Percentiles rank a stretch among this genome's conserved stretches.
These are phyloP conservation scores for Tetraselmis striata DNA, from an alignment of 139 green algal species.

Conservation along the genomic window DNA sequence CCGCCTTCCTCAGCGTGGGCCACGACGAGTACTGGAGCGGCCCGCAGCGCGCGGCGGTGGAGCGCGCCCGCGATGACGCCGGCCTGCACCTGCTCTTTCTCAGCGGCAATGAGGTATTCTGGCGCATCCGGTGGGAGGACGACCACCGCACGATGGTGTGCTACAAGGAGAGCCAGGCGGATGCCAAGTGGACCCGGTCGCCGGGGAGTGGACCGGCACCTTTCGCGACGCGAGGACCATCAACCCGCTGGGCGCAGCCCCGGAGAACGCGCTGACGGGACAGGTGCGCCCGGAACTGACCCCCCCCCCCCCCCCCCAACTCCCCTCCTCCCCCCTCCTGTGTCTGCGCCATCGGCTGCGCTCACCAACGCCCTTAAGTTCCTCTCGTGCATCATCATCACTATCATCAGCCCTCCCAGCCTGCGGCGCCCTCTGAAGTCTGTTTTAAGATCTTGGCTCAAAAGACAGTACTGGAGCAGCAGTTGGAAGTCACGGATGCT, in stretches of 20 bases:
- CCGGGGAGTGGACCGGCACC: constrained; percentile 5
- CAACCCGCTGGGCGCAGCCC: neutral
- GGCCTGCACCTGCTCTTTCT: neutral
- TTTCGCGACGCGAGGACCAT: neutral
- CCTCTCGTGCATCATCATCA: no score
- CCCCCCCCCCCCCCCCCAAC: no score
- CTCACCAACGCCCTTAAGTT: no score
- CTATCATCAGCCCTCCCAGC: no score
- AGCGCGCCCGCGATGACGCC: neutral
- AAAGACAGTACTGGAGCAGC: no score
- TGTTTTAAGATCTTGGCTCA: no score
- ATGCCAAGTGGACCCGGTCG: constrained; percentile 7
- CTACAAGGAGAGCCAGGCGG: constrained; percentile 12
- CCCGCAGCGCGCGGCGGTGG: neutral
- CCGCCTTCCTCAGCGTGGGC: neutral
- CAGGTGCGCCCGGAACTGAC: neutral
- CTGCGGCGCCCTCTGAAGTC: no score
- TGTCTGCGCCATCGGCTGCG: no score
- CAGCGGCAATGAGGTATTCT: constrained; percentile 3
- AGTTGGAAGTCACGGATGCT: no score
- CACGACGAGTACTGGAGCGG: constrained; percentile 5
- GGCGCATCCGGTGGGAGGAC: constrained; percentile 7
- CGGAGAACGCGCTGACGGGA: neutral
- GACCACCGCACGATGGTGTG: constrained; percentile 5
- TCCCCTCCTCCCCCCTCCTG: no score